Evolutionary conservation across 495 filamentous ascomycete genomes (phyloP), one percentile per base, ranked within the genome.

Genomic region (Recurvomyces mirabilis): DNA sequence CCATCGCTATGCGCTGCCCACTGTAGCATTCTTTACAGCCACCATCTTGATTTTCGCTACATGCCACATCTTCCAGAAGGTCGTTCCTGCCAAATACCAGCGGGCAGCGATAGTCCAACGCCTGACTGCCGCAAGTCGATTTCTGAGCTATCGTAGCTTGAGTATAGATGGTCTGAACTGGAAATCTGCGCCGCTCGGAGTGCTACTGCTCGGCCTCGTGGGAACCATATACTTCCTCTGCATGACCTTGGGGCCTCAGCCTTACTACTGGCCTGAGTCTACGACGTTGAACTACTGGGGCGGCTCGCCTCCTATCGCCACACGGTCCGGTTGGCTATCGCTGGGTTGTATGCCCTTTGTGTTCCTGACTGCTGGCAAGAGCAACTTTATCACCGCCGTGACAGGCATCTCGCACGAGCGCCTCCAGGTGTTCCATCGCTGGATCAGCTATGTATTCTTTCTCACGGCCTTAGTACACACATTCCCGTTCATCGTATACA

Each of bases 251-350:
- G 64, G 61, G 15, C 68, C 72, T 2, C 49, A 64, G 38, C 73
- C 74, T 0, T 77, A 77, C 43, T 78, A 78, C 57, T 77, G 73
- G 71, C 66, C 72, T 2, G 71, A 69, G 29, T 65, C 59, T 3
- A 54, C 46, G 23, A 60, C 54, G 1, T 29, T 66, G 17, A 64
- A 55, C 28, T 74, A 65, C 40, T 38, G 35, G 35, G 73, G 71
- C 6, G 55, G 51, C 13, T 66, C 62, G n/a, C 54, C 54, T 7
- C 56, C 56, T 7, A 21, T 60, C 1, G 56, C 51, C 1, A 57
- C 51, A 1, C 38, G 56, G 23, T 46, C 47, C 18, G 56, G 54
- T 19, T 57, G 54, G 56, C 43, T 57, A 44, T 32, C 54, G 6
- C 19, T 60, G 22, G 54, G 37, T 13, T 54, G 47, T 36, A 37